These are phyloP conservation scores for Penicillium concentricum DNA, from an alignment of 2,329 filamentous ascomycete species.

Conservation along the genomic window DNA sequence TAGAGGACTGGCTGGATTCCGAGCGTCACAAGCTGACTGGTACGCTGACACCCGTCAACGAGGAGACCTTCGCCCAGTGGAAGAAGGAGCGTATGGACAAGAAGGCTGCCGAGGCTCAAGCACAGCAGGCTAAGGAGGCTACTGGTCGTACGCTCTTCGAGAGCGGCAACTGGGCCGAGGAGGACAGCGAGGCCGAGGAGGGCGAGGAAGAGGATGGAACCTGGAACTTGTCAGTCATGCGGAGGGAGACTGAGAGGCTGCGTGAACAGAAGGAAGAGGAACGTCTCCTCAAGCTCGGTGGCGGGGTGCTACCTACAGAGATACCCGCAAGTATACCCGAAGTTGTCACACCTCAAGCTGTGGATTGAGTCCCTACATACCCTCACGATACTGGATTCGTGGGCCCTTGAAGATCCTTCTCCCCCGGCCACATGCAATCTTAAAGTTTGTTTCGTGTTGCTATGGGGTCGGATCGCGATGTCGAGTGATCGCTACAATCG, in stretches of 20 bases:
- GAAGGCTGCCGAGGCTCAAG: constrained; percentile 92
- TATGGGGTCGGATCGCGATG: constrained; percentile 24
- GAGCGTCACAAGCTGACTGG: constrained; percentile 95
- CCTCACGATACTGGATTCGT: constrained; percentile 26
- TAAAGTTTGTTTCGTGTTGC: constrained; percentile 9
- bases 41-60: constrained; percentile 87
- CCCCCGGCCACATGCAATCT: constrained; percentile 5
- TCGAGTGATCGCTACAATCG: constrained; percentile 28
- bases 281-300: constrained; percentile 45
- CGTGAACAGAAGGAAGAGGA: constrained; percentile 77
- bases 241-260: constrained; percentile 78
- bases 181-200: constrained; percentile 57
- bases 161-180: constrained; percentile 83
- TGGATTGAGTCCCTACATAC: constrained; percentile 26
- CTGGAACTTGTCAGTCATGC: constrained; percentile 81
- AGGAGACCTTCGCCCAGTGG: constrained; percentile 92
- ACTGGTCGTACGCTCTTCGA: constrained; percentile 95
- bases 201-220: constrained; percentile 55
- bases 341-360: constrained; percentile 22
- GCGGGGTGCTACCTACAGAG: constrained; percentile 24
- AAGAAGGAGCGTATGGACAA: constrained; percentile 93
- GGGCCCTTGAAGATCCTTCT: constrained; percentile 28
- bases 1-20: constrained; percentile 96
- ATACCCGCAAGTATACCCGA: constrained; percentile 7
- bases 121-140: constrained; percentile 86